Evolutionary conservation across 495 filamentous ascomycete species (phyloP), one percentile per base, ranked within the genome.

Genomic region (Penicilliopsis zonata): DNA sequence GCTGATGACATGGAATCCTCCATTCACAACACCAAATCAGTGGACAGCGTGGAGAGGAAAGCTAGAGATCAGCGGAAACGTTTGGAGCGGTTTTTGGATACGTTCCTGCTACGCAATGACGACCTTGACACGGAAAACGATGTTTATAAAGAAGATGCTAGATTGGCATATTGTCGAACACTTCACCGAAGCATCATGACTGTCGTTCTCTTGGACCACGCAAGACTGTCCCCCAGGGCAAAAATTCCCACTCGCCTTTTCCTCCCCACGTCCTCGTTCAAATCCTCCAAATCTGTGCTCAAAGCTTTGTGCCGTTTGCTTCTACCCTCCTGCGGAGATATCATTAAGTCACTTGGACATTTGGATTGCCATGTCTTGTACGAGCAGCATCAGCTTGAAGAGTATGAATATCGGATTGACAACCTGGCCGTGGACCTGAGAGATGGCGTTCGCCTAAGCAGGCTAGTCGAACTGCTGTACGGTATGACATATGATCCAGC

Each of bases 391-490:
- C 63, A 64, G 4, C 53, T 80, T 9, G 55, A 73, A 33, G 77
- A 82, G 41, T 75, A 69, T 41, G 53, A 61, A 2, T 80, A 74
- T 38, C 47, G 43, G 9, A 68, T 80, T 19, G 46, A 53, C 5
- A 80, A 80, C 43, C 55, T 82, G 14, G 77, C 77, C 1, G 61
- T 73, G 2, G 77, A 82, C 45, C 51, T 82, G 18, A 63, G 76
- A 31, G 72, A 82, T 47, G 77, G 77, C 3, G 56, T 82, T 10
- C 55, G 69, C 35, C 47, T 82, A 28, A 65, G 70, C 3, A 56
- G 71, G 26, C 52, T 80, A 2, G 73, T 76, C 12, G 77, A 82
- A 40, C 34, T 77, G 1, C 52, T 76, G 14, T 70, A 66, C 39
- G 53, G 60, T 0, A 42, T 57, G 4, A 32, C 43, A 9, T 43